Percentiles rank a stretch among this genome's conserved stretches.
phyloP scores from a whole-genome alignment of 345 rosid genomes.

The Syzygium jambos region DNA sequence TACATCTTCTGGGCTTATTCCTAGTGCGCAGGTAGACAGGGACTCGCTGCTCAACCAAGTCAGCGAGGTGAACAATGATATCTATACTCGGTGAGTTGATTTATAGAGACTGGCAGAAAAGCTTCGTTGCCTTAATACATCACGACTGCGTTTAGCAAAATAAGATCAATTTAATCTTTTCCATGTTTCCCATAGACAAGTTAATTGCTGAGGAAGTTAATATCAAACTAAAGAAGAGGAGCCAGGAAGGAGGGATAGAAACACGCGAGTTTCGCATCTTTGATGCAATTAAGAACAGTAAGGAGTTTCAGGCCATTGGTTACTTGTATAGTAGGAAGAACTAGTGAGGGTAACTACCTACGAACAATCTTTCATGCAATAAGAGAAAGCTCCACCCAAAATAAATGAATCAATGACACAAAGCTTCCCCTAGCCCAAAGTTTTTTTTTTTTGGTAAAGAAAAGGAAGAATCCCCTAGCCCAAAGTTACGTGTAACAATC shows the following conservation, averaged over 20 bases:
- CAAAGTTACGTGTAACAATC: not conserved
- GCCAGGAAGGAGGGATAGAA: not conserved
- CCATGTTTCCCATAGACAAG: not conserved
- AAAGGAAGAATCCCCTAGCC: no score
- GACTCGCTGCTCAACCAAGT: not conserved
- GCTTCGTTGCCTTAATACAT: not conserved
- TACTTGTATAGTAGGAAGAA: not conserved
- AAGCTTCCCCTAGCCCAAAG: no score
- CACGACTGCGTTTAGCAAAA: not conserved
- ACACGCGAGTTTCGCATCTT: not conserved
- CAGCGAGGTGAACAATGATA: not conserved
- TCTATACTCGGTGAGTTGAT: not conserved
- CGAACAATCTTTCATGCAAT: not conserved
- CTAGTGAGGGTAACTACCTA: not conserved
- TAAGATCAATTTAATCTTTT: not conserved
- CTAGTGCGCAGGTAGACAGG: slow-evolving; percentile 8
- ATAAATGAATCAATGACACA: not conserved
- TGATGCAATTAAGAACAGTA: not conserved
- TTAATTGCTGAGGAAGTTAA: not conserved
- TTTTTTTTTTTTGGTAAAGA: no score
- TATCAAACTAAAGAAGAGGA: not conserved
- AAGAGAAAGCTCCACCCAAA: not conserved
- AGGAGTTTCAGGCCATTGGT: not conserved
- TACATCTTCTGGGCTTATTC: no score
- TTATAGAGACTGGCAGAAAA: not conserved